Evolutionary conservation across 1,284 basidiomycete species (phyloP), one percentile per base, ranked within the genome.

Genomic region (Cryptococcus sp.): DNA sequence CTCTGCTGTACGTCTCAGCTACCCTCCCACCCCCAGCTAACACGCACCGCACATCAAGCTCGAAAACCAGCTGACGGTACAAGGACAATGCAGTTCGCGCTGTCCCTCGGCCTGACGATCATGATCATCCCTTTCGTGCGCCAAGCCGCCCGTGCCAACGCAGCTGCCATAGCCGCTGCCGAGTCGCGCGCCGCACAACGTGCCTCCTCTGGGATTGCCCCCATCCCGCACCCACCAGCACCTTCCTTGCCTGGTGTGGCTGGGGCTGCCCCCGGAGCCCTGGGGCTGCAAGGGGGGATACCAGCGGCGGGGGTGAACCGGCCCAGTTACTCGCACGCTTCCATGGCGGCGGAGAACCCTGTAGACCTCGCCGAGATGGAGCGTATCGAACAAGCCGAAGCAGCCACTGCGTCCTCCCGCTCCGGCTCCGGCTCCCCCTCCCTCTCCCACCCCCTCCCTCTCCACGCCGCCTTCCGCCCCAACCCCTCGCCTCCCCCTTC

Each of bases 1-100:
- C n/a, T 70, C 71, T 6, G 67, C 71, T 11, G 71, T 72, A 52
- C 51, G 69, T 71, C 18, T 6, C n/a, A n/a, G n/a, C n/a, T n/a
- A n/a, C n/a, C n/a, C n/a, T n/a, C n/a, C n/a, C n/a, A n/a, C 28
- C 20, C 7, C 37, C n/a, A 24, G 37, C 20, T n/a, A 16, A n/a
- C 33, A 21, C 16, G 2, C 16, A 6, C 9, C 37, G 28, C 16
- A 9, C 7, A 35, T 21, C 12, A 35, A 33, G 23, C 40, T 5
- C n/a, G n/a, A n/a, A n/a, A n/a, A 45, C 21, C 24, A 16, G 51
- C 56, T 59, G 35, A 56, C 33, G 3, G 28, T 33, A 33, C 1
- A 23, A 37, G 23, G 8, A 18, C 13, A 3, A 18, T 52, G 2
- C 52, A 73, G 71, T 64, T 73, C 50, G 68, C 69, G 6, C 56